Conservation (phyloP, 2,329 filamentous ascomycete genomes). For the Tricladium varicosporioides region DNA sequence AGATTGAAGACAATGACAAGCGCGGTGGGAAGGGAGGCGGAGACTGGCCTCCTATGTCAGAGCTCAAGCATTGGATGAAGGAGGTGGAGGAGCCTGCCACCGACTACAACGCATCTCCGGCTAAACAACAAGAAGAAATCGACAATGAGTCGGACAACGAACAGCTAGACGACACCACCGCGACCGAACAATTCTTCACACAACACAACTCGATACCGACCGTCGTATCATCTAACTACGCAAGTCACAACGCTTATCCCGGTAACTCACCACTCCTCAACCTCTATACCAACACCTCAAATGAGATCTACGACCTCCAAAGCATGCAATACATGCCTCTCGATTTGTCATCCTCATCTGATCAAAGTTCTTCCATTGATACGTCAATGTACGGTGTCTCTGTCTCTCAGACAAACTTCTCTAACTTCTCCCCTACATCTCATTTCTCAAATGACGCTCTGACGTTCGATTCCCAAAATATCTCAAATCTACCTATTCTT, state of each 20-base stretch:
- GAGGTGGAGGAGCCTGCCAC: conserved; percentile 38
- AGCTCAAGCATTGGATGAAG: conserved; percentile 57
- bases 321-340: conserved; percentile 4
- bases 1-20: conserved; percentile 39
- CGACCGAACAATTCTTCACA: background rate
- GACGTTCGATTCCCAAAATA: conserved; percentile 4
- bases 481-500: background rate
- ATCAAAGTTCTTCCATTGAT: conserved; percentile 1
- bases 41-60: conserved; percentile 51
- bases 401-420: background rate
- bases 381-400: conserved; percentile 2
- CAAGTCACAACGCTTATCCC: background rate
- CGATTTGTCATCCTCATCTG: background rate
- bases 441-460: conserved; percentile 1
- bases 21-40: conserved; percentile 52
- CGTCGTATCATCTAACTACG: background rate
- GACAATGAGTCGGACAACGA: conserved; percentile 3
- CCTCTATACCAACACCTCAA: conserved; percentile 1
- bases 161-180: background rate
- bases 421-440: background rate
- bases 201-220: background rate
- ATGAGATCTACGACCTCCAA: background rate
- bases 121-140: background rate
- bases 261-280: background rate
- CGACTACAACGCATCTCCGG: background rate